Evolutionary conservation across 331 rosid species (phyloP), one percentile per base, ranked within the genome.

Genomic region (Rosa hybrid): DNA sequence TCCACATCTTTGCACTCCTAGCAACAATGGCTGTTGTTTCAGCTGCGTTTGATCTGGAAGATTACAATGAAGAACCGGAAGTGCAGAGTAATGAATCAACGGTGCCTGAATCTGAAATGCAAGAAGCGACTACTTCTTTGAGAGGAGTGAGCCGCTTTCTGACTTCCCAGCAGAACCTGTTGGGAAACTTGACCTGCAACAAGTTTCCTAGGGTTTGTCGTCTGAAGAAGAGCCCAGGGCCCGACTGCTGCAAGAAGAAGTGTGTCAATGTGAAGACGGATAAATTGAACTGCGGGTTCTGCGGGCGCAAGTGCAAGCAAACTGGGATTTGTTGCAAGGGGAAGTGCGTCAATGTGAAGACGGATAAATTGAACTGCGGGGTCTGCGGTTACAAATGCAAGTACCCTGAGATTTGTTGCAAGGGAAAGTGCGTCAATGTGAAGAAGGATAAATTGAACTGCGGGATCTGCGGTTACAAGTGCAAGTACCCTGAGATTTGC

Each of bases 181-280:
- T 6, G 6, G 72, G 18, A 49, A 72, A 21, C 6, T 49, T 48
- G 71, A 85, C 76, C 1, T 85, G 88, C 54, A 68, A 85, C 44
- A 75, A 78, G 81, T 82, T 51, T 54, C 88, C 86, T 0, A 23
- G 79, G 76, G 57, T 85, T 53, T 85, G 88, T 75, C 81, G 86
- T 21, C 14, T 23, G 73, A 82, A 75, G 86, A 75, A 20, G 21
- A 81, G 88, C 62, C 67, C 42, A 0, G 81, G 88, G 41, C 83
- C 60, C 1, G 79, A 81, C 62, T 85, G 88, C 75, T 85, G 88
- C 73, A 75, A 75, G 63, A 78, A 78, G 76, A 85, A 75, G 20
- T 82, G 86, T 64, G 86, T 82, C 12, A 71, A 78, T 17, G 81
- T 82, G 76, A 78, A 30, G 78, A 71, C 60, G 0, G 86, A 85